Evolutionary conservation across 176 grass and related monocot species (phyloP).

Genomic region (Paspalum notatum): DNA sequence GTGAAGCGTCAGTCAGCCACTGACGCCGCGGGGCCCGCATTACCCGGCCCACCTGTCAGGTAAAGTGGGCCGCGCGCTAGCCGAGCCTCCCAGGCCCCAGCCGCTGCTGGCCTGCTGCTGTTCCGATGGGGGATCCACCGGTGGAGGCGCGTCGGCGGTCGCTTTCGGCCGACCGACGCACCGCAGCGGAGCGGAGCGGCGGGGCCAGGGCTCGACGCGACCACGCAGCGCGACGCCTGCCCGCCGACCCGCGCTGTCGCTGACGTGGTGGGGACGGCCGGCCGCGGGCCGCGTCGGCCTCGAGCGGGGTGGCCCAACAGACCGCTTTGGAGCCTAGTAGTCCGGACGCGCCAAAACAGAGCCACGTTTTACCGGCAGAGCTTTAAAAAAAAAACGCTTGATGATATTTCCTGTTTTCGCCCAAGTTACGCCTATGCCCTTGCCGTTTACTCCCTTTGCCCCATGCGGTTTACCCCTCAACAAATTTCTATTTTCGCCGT

Average conservation of each 20-base stretch:
- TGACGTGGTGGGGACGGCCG: conserved; percentile 22
- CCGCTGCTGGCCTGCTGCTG: not conserved
- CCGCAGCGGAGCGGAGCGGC: not conserved
- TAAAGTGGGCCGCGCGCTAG: not conserved
- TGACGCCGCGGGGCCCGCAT: not conserved
- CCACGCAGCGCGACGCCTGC: not conserved
- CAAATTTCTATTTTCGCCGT: not conserved
- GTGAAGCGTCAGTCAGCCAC: not conserved
- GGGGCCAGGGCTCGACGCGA: no score
- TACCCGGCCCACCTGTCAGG: not conserved
- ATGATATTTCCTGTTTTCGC: not conserved
- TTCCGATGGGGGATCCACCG: not conserved
- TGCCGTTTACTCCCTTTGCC: not conserved
- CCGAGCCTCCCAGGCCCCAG: not conserved
- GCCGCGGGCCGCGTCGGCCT: not conserved
- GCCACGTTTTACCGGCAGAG: not conserved
- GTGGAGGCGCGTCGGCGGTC: conserved; percentile 8
- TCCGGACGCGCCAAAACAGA: not conserved
- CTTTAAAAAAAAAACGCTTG: not conserved
- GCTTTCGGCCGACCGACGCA: conserved; percentile 40
- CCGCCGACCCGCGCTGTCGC: not conserved
- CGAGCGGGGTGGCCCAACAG: no score
- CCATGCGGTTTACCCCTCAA: not conserved
- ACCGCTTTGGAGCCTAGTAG: no score
- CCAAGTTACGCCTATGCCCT: not conserved